Base-by-base conservation (phyloP, 2,329 filamentous ascomycete genomes). In the Clarireedia sp. region DNA sequence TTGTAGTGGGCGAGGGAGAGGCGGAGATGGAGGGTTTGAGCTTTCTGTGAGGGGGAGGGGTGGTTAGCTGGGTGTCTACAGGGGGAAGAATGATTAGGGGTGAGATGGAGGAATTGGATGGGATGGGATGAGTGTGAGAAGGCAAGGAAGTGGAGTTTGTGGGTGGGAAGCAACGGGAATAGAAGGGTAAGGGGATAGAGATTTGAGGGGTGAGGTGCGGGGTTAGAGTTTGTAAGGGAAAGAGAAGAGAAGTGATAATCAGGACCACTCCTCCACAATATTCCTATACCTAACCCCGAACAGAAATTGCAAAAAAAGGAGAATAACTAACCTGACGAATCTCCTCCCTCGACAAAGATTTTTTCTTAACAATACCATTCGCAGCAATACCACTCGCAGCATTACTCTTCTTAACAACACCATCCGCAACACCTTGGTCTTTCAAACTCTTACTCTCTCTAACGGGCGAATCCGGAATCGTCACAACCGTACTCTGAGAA, bases 1-100 rank as follows among this genome's bases (percentile, higher is more conserved):
- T 90, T 90, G 75, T 90, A 90, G 65, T 79, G 80, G 14, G 86
- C 87, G 19, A 90, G 78, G 26, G 80, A 77, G 16, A 91, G 79
- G n/a, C 86, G 79, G 9, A 89, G 76, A 51, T 79, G 79, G 45
- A 90, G 74, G 48, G 82, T 79, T 65, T 86, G 80, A 19, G 83
- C 84, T 70, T 80, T 79, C 78, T 87, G 36, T 3, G 10, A 17
- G 19, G 12, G n/a, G 23, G 2, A 9, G 3, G 19, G 36, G 37
- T 26, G n/a, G 4, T 41, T 36, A 17, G 26, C 6, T 5, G 24
- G 12, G 17, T 10, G 0, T 47, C n/a, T n/a, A 7, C 6, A 26
- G 8, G n/a, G 1, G 4, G 17, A 40, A 19, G 17, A 7, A 4
- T 2, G 21, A 21, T 16, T 23, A 14, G 9, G 43, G 33, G 2